Percentiles rank a stretch among this genome's conserved stretches.
These are phyloP conservation scores for Danielia reshetovae DNA, from an alignment of 805 yeast genomes.

Conservation along the genomic window DNA sequence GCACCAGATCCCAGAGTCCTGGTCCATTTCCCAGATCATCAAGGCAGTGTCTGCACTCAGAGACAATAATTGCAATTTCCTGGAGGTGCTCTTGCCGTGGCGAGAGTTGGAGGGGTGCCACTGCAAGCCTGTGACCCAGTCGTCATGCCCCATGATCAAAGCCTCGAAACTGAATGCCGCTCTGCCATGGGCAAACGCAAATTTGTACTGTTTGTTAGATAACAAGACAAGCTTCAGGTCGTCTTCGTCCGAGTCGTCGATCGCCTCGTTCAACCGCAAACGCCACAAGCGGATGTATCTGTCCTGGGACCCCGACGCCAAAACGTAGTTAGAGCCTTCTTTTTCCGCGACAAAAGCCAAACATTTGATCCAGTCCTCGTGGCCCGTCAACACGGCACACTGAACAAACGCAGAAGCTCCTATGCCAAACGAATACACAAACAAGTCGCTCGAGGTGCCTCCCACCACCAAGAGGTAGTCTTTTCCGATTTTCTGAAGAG, in stretches of 20 bases:
- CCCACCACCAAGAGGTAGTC: constrained; percentile 61
- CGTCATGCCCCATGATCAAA: constrained; percentile 95
- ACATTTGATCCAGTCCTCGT: constrained; percentile 93
- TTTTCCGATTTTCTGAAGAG: constrained; percentile 28
- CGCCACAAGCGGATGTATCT: constrained; percentile 90
- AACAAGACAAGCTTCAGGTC: constrained; percentile 48
- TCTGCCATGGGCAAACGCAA: constrained; percentile 31
- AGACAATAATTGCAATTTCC: constrained; percentile 60
- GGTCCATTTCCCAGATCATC: constrained; percentile 92
- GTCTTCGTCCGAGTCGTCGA: constrained; percentile 58
- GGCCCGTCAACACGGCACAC: constrained; percentile 70
- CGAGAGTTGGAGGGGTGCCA: constrained; percentile 60
- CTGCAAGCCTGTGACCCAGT: constrained; percentile 82
- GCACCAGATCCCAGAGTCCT: constrained; percentile 84
- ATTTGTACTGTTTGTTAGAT: constrained; percentile 70
- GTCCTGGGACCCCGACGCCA: constrained; percentile 93
- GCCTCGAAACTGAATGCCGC: constrained; percentile 83
- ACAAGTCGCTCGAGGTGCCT: constrained; percentile 58
- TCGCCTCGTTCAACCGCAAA: constrained; percentile 49
- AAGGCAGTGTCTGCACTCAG: constrained; percentile 91
- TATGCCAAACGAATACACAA: constrained; percentile 45
- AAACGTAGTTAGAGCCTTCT: constrained; percentile 48
- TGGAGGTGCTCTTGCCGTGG: constrained; percentile 11
- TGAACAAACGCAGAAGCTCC: constrained; percentile 20
- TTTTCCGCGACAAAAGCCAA: constrained; percentile 53